These are phyloP conservation scores for Halenospora varia DNA, from an alignment of 495 filamentous ascomycete genomes.

Conservation along the genomic window DNA sequence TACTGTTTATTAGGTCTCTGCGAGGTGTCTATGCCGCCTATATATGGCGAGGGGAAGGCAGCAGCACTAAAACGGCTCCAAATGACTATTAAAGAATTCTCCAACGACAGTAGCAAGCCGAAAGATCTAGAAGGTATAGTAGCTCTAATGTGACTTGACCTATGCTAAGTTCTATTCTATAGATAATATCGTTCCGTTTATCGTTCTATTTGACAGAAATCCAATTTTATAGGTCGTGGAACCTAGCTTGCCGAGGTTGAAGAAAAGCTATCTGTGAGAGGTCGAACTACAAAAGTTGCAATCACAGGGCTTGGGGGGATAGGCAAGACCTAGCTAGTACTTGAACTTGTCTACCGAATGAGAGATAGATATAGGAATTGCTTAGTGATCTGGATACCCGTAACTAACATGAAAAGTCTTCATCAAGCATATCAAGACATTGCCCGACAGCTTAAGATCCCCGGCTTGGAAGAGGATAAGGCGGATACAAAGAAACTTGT, in stretches of 20 bases:
- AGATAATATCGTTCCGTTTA: not conserved
- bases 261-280: not conserved
- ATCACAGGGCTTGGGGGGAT: slow-evolving; percentile 16
- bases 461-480: slow-evolving; percentile 1
- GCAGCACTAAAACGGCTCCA: slow-evolving; percentile 27
- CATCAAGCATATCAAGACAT: slow-evolving; percentile 13
- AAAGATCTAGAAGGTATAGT: slow-evolving; percentile 1
- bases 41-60: slow-evolving; percentile 17
- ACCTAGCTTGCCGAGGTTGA: slow-evolving; percentile 5
- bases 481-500: slow-evolving; percentile 5
- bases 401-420: slow-evolving; percentile 10
- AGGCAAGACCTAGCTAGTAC: slow-evolving; percentile 9
- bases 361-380: slow-evolving; percentile 6
- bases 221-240: slow-evolving; percentile 11
- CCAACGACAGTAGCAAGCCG: not conserved
- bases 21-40: slow-evolving; percentile 28
- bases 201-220: slow-evolving; percentile 15
- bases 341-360: slow-evolving; percentile 14
- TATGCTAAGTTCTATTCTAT: not conserved
- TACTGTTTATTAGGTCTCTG: slow-evolving; percentile 29
- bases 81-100: not conserved
- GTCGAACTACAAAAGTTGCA: slow-evolving; percentile 6
- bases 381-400: slow-evolving; percentile 16
- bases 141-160: not conserved
- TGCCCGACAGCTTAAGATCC: not conserved